A percentile compares a stretch with the other conserved stretches of the same genome.
These are phyloP conservation scores for Cladobotryum mycophilum DNA, from an alignment of 2,329 filamentous ascomycete species.

Conservation along the genomic window DNA sequence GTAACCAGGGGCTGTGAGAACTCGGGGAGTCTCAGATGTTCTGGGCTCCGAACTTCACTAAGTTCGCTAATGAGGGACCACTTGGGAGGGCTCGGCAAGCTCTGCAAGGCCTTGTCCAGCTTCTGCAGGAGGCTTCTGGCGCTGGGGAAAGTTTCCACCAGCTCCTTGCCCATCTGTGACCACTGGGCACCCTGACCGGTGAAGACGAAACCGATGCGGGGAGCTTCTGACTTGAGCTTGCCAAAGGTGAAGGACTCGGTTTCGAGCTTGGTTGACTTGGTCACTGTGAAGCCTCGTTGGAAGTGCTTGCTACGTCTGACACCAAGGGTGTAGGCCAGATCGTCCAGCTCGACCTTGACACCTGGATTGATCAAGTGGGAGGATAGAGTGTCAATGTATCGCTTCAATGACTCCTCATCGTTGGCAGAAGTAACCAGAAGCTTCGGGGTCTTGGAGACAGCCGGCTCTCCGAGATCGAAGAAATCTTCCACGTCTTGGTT, in stretches of 20 bases:
- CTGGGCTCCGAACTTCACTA: too few relatives aligned
- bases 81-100: too few relatives aligned
- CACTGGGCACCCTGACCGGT: background rate
- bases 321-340: conserved; percentile 24
- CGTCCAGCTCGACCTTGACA: conserved; percentile 16
- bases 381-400: conserved; percentile 8
- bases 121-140: too few relatives aligned
- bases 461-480: background rate
- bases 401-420: conserved; percentile 11
- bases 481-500: background rate
- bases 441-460: background rate
- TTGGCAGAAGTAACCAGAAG: conserved; percentile 14
- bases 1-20: too few relatives aligned
- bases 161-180: background rate
- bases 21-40: too few relatives aligned
- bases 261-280: background rate
- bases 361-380: conserved; percentile 21
- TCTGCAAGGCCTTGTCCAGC: too few relatives aligned
- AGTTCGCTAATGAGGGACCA: too few relatives aligned
- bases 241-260: too few relatives aligned
- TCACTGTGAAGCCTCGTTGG: conserved; percentile 18
- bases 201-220: background rate
- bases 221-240: too few relatives aligned
- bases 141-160: too few relatives aligned
- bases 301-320: conserved; percentile 16